Base-by-base conservation (phyloP, 2,329 filamentous ascomycete genomes). In the Penicillium fuscoglaucum region DNA sequence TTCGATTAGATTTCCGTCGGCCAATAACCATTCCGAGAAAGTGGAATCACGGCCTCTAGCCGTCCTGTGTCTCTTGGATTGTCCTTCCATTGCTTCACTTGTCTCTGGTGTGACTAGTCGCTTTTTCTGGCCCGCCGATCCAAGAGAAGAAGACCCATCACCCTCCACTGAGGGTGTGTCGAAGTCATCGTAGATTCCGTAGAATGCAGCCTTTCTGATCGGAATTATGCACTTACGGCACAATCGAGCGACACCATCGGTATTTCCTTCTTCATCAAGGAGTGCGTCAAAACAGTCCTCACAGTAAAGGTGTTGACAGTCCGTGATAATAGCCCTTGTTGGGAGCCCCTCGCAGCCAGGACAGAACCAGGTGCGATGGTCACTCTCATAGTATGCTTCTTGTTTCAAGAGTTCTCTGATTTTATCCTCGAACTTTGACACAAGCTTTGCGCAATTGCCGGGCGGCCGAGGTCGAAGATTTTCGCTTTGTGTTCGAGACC, bases 261-360 rank as follows among this genome's bases (percentile, higher is more conserved):
- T 52, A 2, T 33, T 33, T 2, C 6, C 5, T n/a, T 44, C 1
- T n/a, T 24, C 6, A 7, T 33, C 50, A 0, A 2, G 6, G 5
- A 52, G 39, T 26, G 50, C 8, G 3, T 52, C 39, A 2, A 52
- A 52, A 8, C 50, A 33, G 3, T 52, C 50, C 10, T 52, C 50
- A 1, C 50, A 52, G 15, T 44, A 52, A 43, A 52, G 50, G 17
- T 52, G 50, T 13, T 33, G 6, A 6, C 50, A 52, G 50, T 41
- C 40, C 1, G 50, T 44, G 10, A 52, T 52, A 12, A 52, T 52
- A 13, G 49, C 49, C 26, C 28, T 24, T 6, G 39, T 15, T n/a
- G 49, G 49, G 19, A 52, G 3, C 3, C 49, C 49, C 0, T 17
- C 13, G 17, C 49, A 52, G 29, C 49, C 40, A 43, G 49, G 37